Percentiles rank a stretch among this genome's conserved stretches.
phyloP scores from a whole-genome alignment of 1,284 basidiomycete genomes.

The Heterobasidion irregulare region DNA sequence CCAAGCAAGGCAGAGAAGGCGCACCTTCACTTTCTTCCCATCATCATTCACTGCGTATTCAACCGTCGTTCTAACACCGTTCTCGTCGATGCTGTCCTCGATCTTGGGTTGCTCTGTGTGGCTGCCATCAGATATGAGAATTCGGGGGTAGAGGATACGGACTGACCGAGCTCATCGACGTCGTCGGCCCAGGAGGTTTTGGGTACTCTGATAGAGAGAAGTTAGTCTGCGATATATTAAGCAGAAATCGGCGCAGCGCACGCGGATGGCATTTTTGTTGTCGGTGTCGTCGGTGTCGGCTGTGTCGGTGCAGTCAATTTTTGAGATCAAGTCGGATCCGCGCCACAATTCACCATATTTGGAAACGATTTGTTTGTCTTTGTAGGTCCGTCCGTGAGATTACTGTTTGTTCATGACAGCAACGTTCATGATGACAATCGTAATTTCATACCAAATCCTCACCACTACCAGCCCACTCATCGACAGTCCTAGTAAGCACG shows the following conservation, averaged over 20 bases:
- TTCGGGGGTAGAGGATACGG: neutral
- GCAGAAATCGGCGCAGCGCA: neutral
- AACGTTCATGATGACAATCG: neutral
- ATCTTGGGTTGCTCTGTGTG: conserved; percentile 30
- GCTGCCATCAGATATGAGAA: neutral
- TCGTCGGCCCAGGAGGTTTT: conserved; percentile 84
- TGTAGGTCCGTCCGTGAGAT: neutral
- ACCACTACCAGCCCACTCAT: conserved; percentile 8
- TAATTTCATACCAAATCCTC: neutral
- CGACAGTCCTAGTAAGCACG: too few species aligned
- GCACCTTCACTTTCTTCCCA: conserved; percentile 91
- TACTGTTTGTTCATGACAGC: neutral
- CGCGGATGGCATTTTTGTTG: conserved; percentile 2
- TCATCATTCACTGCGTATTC: conserved; percentile 88
- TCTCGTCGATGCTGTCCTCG: conserved; percentile 75
- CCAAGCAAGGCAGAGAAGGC: conserved; percentile 9
- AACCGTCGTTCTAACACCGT: conserved; percentile 81
- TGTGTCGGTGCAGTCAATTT: too few species aligned
- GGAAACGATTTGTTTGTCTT: neutral
- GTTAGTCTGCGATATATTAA: neutral
- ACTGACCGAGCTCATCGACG: conserved; percentile 63
- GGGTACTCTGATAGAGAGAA: conserved; percentile 7
- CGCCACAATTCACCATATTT: neutral
- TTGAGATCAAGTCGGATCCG: neutral
- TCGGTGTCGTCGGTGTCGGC: neutral